Conservation (phyloP, 2,329 filamentous ascomycete genomes). For the Helotiales sp. region DNA sequence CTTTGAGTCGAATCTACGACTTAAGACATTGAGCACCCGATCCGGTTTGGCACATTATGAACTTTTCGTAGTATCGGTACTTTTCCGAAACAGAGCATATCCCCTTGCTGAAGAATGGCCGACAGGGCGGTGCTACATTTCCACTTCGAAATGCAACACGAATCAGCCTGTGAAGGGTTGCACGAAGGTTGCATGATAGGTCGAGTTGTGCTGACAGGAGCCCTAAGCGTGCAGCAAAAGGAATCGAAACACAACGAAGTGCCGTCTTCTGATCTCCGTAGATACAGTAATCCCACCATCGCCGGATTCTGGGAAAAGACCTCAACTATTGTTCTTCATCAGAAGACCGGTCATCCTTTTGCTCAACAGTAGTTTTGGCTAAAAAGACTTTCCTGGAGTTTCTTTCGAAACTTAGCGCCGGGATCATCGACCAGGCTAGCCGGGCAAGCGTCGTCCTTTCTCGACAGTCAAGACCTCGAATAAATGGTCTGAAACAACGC, state of each 20-base stretch:
- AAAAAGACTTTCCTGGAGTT: neutral
- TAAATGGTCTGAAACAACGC: neutral
- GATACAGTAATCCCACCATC: neutral
- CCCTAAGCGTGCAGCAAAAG: slow-evolving; percentile 3
- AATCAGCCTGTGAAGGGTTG: slow-evolving; percentile 10
- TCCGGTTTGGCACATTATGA: neutral
- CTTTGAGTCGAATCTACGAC: neutral
- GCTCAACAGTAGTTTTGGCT: neutral
- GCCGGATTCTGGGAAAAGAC: neutral
- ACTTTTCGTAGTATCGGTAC: neutral
- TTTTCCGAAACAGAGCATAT: slow-evolving; percentile 2
- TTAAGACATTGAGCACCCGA: neutral
- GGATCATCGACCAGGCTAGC: neutral
- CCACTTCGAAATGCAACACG: slow-evolving; percentile 1
- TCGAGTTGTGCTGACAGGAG: slow-evolving; percentile 3
- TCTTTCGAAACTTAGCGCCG: neutral
- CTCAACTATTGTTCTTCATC: neutral
- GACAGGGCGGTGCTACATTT: neutral
- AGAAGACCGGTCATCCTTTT: slow-evolving; percentile 1
- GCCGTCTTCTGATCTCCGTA: neutral
- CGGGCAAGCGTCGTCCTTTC: neutral
- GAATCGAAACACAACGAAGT: slow-evolving; percentile 1
- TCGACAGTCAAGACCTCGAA: neutral
- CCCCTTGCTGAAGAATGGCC: neutral
- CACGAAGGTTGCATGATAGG: slow-evolving; percentile 4